A percentile compares a stretch with the other conserved stretches of the same genome.
These are phyloP conservation scores for Carallia brachiata DNA, from an alignment of 345 rosid genomes.

Conservation along the genomic window DNA sequence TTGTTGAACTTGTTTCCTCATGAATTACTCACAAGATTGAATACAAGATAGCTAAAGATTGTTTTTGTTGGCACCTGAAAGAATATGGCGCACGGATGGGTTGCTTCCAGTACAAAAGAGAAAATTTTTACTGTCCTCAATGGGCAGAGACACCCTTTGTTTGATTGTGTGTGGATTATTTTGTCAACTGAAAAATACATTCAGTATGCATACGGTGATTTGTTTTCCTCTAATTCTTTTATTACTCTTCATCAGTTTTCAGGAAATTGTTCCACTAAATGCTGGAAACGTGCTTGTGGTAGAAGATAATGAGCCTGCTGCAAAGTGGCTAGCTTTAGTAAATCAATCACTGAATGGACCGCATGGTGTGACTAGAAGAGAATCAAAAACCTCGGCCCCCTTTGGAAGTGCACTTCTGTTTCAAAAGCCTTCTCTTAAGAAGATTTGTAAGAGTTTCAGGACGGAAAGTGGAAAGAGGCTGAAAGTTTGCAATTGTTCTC, in stretches of 20 bases:
- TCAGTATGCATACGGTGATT: neutral
- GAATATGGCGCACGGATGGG: neutral
- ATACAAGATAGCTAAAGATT: neutral
- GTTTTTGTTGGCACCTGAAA: neutral
- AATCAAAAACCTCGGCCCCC: conserved; percentile 29
- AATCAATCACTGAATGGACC: conserved; percentile 74
- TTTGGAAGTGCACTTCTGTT: conserved; percentile 61
- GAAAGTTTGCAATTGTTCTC: conserved; percentile 76
- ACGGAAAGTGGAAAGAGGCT: conserved; percentile 65
- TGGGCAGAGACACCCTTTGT: neutral
- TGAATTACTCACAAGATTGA: neutral
- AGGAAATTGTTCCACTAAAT: conserved; percentile 95
- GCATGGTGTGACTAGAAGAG: conserved; percentile 22
- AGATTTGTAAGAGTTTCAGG: conserved; percentile 74
- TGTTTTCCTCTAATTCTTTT: neutral
- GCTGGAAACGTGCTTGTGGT: conserved; percentile 93
- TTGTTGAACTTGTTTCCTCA: neutral
- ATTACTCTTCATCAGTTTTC: conserved; percentile 56
- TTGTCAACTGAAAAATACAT: neutral
- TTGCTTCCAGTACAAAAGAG: neutral
- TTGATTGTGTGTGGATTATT: neutral
- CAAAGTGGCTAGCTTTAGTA: conserved; percentile 75
- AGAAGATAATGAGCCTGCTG: conserved; percentile 95
- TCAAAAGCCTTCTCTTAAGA: conserved; percentile 76
- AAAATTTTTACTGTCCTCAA: neutral